phyloP scores from a whole-genome alignment of 163 green algal genomes.

The Scenedesmus sp. region DNA sequence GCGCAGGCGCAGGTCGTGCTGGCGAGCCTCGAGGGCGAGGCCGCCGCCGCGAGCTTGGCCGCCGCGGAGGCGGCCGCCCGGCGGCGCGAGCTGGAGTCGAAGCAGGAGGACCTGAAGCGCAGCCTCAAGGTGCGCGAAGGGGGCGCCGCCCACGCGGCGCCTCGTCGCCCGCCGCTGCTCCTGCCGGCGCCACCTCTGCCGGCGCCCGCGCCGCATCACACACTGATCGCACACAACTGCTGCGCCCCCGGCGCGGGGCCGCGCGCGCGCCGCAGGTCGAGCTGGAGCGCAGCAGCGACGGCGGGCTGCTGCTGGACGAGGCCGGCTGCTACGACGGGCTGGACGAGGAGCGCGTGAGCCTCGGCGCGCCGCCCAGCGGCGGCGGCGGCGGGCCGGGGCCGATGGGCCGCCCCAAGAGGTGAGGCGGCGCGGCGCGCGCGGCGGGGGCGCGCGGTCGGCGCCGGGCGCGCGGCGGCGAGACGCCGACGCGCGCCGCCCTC shows the following conservation, averaged over 20 bases:
- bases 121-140: constrained; percentile 51
- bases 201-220: no score
- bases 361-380: no score
- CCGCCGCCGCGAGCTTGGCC: constrained; percentile 37
- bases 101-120: constrained; percentile 54
- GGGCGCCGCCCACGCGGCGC: background rate
- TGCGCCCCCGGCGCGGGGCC: no score
- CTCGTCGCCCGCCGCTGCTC: background rate
- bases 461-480: no score
- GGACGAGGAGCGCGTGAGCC: constrained; percentile 34
- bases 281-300: constrained; percentile 28
- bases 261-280: constrained; percentile 20
- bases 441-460: no score
- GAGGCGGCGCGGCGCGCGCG: background rate
- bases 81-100: constrained; percentile 47
- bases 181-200: background rate
- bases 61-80: constrained; percentile 33
- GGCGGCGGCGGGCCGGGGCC: constrained; percentile 1
- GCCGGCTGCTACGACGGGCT: constrained; percentile 45
- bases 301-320: constrained; percentile 46
- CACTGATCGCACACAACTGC: background rate
- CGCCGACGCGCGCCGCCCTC: no score
- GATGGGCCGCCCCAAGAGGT: constrained; percentile 48
- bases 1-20: constrained; percentile 56
- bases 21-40: constrained; percentile 56